Evolutionary conservation across 192 early-diverging fungal genomes (phyloP), one percentile per base, ranked within the genome.

Genomic region (Piromyces finnis): DNA sequence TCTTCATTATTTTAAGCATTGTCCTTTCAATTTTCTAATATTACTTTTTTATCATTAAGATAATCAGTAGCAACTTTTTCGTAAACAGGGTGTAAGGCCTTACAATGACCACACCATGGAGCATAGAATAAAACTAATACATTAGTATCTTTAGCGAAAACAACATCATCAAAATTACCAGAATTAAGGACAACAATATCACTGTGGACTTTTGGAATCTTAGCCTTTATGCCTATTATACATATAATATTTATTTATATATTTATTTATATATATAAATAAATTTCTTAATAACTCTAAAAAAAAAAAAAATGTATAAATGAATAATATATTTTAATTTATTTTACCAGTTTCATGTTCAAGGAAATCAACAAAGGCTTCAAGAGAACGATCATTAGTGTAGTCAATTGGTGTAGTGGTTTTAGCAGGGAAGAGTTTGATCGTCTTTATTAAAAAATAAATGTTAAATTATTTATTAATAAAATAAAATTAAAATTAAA

Each of bases 111-210:
- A 83, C 94, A 96, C 94, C 94, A 97, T 28, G 92, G 92, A 27
- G 96, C 96, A 86, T 92, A 96, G 85, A 97, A 98, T 85, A 95
- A 94, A 35, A 97, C 96, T 81, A 99, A 84, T 14, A 91, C 92
- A 84, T 89, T 84, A 82, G 92, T 93, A 81, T 87, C 82, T 51
- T 91, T 85, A 80, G 93, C 89, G 59, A 94, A 82, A 22, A 92
- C 94, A 68, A 92, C 87, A 29, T 87, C 83, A 79, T 96, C 91
- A 87, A 99, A 99, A 78, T 87, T 90, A 32, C 85, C 85, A 79
- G 88, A 87, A 79, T 91, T 90, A 51, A 99, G 89, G 29, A 88
- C 89, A 35, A 81, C 83, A 13, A 98, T 95, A 32, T 86, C 83
- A 12, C 94, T 87, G 27, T 90, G 83, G 29, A 81, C 77, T 83